Percentiles rank a stretch among this genome's conserved stretches.
Evolutionary conservation across 2,329 filamentous ascomycete species (phyloP).

Genomic region (Arachnopeziza araneosa): DNA sequence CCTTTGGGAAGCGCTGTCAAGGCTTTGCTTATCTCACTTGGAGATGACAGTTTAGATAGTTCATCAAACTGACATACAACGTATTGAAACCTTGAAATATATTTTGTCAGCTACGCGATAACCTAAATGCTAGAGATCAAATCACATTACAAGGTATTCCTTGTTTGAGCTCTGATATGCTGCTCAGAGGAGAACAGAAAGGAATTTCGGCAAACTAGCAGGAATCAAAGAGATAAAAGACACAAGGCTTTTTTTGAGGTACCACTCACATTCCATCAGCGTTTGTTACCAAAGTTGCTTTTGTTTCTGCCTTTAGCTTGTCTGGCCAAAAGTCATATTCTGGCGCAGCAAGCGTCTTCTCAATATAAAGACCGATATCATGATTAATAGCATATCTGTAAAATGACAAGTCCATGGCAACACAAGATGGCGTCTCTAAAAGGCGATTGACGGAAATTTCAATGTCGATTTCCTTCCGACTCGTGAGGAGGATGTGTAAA

Average conservation of each 20-base stretch:
- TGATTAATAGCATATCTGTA: not conserved
- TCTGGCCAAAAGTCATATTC: slow-evolving; percentile 1
- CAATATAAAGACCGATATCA: slow-evolving; percentile 5
- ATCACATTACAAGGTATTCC: too few species aligned
- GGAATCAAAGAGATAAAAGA: not conserved
- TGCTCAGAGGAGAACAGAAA: too few species aligned
- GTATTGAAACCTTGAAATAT: slow-evolving; percentile 24
- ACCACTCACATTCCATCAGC: slow-evolving; percentile 12
- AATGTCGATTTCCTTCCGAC: slow-evolving; percentile 1
- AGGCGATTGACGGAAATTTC: not conserved
- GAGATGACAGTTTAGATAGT: not conserved
- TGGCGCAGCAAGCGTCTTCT: not conserved
- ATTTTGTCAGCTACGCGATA: not conserved
- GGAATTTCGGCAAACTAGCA: not conserved
- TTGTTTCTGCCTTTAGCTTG: not conserved
- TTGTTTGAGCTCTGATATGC: too few species aligned
- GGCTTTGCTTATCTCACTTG: slow-evolving; percentile 5
- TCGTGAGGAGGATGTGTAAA: slow-evolving; percentile 5
- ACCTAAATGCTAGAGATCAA: too few species aligned
- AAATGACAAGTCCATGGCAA: not conserved
- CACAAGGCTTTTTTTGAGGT: too few species aligned
- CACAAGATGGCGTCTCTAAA: too few species aligned
- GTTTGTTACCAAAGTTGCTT: not conserved
- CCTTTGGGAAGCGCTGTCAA: slow-evolving; percentile 17
- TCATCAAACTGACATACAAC: slow-evolving; percentile 27